Conservation (phyloP, 108 stramenopile genomes). For the Epipyxis sp. region DNA sequence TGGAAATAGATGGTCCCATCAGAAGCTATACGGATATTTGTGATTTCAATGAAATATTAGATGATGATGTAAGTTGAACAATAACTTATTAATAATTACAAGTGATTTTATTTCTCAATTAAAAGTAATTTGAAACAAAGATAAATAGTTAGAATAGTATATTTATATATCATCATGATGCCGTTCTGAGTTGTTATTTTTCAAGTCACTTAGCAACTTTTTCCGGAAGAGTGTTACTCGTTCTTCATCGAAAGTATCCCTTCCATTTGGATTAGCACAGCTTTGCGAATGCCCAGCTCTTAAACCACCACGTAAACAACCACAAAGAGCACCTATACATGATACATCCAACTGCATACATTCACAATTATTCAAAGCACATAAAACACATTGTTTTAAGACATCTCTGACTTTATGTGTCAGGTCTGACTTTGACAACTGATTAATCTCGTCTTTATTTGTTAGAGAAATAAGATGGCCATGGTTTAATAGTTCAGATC, state of each 20-base stretch:
- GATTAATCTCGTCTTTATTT: neutral
- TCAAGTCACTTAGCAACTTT: neutral
- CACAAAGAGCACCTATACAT: neutral
- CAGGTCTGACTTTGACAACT: neutral
- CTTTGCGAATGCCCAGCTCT: neutral
- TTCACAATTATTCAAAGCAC: neutral
- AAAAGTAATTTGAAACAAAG: no score
- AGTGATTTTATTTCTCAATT: no score
- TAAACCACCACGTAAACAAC: neutral
- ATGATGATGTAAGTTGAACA: no score
- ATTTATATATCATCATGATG: no score
- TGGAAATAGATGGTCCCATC: no score
- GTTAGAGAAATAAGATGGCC: neutral
- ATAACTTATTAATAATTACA: no score
- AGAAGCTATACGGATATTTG: no score
- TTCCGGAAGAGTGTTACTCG: neutral
- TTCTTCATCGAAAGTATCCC: neutral
- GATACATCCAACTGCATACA: neutral
- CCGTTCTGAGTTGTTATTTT: no score
- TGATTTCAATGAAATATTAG: no score
- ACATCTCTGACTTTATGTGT: neutral
- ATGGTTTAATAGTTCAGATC: neutral
- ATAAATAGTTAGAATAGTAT: no score
- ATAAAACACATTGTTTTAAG: neutral
- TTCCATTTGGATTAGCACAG: neutral